Base-by-base conservation (phyloP, 1,139 yeast genomes). In the Blastobotrys buckinghamii region DNA sequence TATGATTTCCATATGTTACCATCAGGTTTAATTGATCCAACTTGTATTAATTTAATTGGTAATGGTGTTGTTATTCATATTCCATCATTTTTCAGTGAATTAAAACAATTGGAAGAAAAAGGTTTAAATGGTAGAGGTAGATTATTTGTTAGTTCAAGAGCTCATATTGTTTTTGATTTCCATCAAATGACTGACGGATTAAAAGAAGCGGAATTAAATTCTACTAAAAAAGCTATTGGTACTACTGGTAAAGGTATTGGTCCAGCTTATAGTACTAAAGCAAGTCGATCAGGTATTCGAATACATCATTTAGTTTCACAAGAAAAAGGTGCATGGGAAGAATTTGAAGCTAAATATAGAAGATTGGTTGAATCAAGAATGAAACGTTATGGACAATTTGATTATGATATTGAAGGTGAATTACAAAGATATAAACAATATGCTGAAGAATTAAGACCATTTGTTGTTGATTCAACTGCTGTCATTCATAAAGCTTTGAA, bases 171-270 rank as follows among this genome's bases (percentile, higher is more conserved):
- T 43, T 92, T 92, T 66, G 97, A 90, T 68, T 90, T 92, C 81
- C 98, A 92, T 71, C 97, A 92, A 73, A 80, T 94, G 67, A 88
- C 95, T 47, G 99, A 92, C 67, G 92, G 90, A 62, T 77, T 92
- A 64, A 87, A 95, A 71, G 99, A 92, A 71, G 84, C 86, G 48
- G 98, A 92, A 70, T 78, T 94, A 50, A 82, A 92, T 32, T 76
- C 78, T 54, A 83, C 82, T 67, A 88, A 88, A 67, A 89, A 88
- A 72, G 82, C 95, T 41, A 92, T 92, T 63, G 99, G 99, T 60
- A 92, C 99, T 56, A 92, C 99, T 45, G 97, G 97, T 65, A 92
- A 94, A 69, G 99, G 99, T 71, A 92, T 92, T 64, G 99, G 99
- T 51, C 99, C 99, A 60, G 84, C 98, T 41, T 92, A 92, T 69